These are phyloP conservation scores for Botryotinia globosa DNA, from an alignment of 2,329 filamentous ascomycete genomes.

Conservation along the genomic window DNA sequence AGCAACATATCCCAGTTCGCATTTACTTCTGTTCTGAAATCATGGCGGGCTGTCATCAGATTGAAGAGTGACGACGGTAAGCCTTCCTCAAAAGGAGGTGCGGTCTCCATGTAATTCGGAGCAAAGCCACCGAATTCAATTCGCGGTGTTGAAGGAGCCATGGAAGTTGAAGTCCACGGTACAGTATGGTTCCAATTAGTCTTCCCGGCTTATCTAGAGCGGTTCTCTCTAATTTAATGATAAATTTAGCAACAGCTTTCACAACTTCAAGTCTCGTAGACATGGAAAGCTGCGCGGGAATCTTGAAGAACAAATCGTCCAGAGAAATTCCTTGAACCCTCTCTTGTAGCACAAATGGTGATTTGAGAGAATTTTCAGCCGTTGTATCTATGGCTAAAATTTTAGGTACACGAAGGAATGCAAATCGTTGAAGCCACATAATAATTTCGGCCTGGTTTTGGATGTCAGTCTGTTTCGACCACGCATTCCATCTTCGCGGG, in stretches of 20 bases:
- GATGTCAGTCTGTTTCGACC: not conserved
- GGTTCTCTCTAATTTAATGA: not conserved
- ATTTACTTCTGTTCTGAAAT: not conserved
- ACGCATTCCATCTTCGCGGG: not conserved
- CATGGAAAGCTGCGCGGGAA: not conserved
- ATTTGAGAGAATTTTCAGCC: not conserved
- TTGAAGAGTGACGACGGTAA: not conserved
- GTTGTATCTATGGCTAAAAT: not conserved
- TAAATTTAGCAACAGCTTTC: not conserved
- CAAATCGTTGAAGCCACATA: not conserved
- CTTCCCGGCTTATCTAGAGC: not conserved
- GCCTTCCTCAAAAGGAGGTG: not conserved
- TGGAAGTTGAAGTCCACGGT: not conserved
- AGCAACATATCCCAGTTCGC: not conserved
- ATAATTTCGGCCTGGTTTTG: not conserved
- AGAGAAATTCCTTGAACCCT: not conserved
- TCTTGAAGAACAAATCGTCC: not conserved
- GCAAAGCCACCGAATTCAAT: not conserved
- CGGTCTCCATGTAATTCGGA: too few species aligned
- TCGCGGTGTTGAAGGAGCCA: not conserved
- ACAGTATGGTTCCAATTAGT: not conserved
- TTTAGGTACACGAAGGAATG: not conserved
- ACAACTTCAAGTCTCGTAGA: not conserved
- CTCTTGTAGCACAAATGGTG: not conserved
- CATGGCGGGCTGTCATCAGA: not conserved